Evolutionary conservation across 2,329 filamentous ascomycete genomes (phyloP).

Genomic region (Arthrobotrys pseudoclavata): DNA sequence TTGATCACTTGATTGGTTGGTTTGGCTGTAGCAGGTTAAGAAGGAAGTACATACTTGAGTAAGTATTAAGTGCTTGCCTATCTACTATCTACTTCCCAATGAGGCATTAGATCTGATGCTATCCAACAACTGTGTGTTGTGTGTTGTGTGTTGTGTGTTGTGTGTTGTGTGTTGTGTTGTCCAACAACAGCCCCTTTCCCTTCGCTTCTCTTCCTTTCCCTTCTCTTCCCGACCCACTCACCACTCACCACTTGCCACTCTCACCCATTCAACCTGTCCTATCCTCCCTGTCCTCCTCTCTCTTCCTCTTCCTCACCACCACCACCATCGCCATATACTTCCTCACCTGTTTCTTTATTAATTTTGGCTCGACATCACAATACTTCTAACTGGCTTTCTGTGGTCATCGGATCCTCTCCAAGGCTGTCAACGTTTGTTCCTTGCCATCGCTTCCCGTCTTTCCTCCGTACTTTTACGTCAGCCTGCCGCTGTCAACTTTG

Average conservation of each 20-base stretch:
- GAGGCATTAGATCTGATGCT: no score
- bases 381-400: background rate
- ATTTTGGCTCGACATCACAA: no score
- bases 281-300: background rate
- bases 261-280: background rate
- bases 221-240: slow-evolving; percentile 9
- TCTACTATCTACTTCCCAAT: no score
- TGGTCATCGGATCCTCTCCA: no score
- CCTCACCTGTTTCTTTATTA: background rate
- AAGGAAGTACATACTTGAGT: no score
- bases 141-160: background rate
- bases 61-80: no score
- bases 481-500: slow-evolving; percentile 13
- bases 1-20: no score
- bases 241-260: no score
- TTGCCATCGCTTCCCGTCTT: background rate
- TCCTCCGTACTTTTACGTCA: slow-evolving; percentile 23
- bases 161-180: background rate
- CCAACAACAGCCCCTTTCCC: background rate
- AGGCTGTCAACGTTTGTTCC: background rate
- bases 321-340: slow-evolving; percentile 1
- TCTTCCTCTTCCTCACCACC: slow-evolving; percentile 15
- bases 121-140: background rate
- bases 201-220: slow-evolving; percentile 1
- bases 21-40: no score